Evolutionary conservation across 73 alveolate species (phyloP).

Genomic region (Paramecium pentaurelia): DNA sequence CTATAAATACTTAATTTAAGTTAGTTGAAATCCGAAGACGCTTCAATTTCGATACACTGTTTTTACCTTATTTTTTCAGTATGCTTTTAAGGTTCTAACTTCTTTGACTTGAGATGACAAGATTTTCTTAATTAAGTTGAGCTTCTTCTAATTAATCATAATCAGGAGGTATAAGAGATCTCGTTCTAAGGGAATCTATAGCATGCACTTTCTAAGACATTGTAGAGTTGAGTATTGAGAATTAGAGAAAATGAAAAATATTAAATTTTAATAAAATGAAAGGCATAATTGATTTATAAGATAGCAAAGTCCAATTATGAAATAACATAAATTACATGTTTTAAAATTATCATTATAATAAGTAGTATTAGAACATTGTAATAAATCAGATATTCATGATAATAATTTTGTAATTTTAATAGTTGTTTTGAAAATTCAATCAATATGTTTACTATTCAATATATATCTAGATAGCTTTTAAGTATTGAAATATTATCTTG

Average conservation of each 20-base stretch:
- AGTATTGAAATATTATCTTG: not conserved
- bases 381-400: too few relatives aligned
- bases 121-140: not conserved
- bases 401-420: too few relatives aligned
- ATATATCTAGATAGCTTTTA: not conserved
- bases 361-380: not conserved
- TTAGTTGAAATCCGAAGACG: not conserved
- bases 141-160: not conserved
- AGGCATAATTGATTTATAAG: not conserved
- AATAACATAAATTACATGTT: not conserved
- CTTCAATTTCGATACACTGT: not conserved
- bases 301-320: not conserved
- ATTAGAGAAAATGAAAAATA: not conserved
- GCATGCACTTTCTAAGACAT: conserved; percentile 19
- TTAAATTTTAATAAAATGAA: not conserved
- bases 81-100: not conserved
- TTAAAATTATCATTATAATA: not conserved
- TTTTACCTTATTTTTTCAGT: not conserved
- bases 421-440: not conserved
- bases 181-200: conserved; percentile 45
- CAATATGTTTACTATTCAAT: not conserved
- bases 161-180: conserved; percentile 35
- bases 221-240: not conserved
- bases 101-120: not conserved
- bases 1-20: not conserved